Base-by-base conservation (phyloP, 164 flowering plant species). In the Annona cherimola region DNA sequence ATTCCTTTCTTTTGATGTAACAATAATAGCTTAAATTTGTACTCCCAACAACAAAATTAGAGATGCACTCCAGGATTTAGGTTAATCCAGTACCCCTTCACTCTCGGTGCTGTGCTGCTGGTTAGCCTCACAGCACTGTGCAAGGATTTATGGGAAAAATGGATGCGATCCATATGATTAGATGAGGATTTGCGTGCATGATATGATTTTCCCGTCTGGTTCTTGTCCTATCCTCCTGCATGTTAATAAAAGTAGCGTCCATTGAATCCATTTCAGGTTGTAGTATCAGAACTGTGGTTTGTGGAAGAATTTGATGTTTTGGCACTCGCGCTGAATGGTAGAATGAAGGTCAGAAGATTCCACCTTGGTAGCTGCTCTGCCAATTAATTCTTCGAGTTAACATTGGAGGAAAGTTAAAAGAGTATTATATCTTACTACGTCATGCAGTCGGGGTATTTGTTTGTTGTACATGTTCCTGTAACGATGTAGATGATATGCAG, bases 261-360 rank as follows among this genome's bases (percentile, higher is more conserved):
- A 20, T 62, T 39, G 35, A 61, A 69, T n/a, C 72, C 3, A 57
- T 35, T 74, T 42, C 86, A 95, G 98, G 96, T 97, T 16, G 74
- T 61, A 2, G 88, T 93, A 0, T 85, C 92, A 0, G 97, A 96
- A 83, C 89, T 96, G 54, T 96, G 99, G 98, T 91, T 84, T 63
- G 98, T 96, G 26, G 99, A 96, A 81, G 99, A 93, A 75, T 85
- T 84, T 71, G 97, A 93, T 71, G 77, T 91, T 14, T 75, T 93
- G 80, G 97, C 98, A 0, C 95, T 96, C 67, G 97, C 97, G 6
- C 73, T 96, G 79, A 74, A 93, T 78, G 99, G 99, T 72, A 87
- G 86, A 76, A 85, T 88, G 86, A 91, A 90, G 76, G 77, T 79
- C 57, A 87, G 82, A 54, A 80, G 74, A 45, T 93, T 89, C 76